These are phyloP conservation scores for Aspergillus affinis DNA, from an alignment of 495 filamentous ascomycete species.

Conservation along the genomic window DNA sequence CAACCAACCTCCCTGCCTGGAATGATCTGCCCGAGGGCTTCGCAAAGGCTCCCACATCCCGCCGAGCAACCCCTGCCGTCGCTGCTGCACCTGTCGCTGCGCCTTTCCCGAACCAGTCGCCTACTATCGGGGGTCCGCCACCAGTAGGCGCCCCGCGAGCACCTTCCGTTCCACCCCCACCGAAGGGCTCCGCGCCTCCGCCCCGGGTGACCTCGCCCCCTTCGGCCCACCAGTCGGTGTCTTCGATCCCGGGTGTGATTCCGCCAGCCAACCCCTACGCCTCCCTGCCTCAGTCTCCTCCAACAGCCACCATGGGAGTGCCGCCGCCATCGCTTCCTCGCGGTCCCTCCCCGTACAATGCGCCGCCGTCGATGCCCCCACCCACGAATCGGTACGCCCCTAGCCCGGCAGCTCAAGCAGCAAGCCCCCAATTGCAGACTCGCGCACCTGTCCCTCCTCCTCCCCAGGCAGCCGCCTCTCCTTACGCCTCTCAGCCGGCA, in stretches of 20 bases:
- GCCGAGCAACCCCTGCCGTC: constrained; percentile 68
- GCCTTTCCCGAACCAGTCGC: constrained; percentile 67
- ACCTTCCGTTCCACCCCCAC: constrained; percentile 56
- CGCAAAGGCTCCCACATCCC: constrained; percentile 65
- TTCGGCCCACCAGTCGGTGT: constrained; percentile 36
- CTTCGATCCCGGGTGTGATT: constrained; percentile 48
- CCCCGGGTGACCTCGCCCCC: constrained; percentile 56
- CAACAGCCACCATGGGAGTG: constrained; percentile 38
- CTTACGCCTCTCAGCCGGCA: constrained; percentile 57
- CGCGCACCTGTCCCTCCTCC: constrained; percentile 49
- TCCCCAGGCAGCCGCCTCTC: constrained; percentile 52
- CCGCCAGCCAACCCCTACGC: constrained; percentile 73
- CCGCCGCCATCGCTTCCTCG: constrained; percentile 61
- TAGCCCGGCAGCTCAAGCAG: constrained; percentile 60
- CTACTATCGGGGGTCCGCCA: constrained; percentile 49
- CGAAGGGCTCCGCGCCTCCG: constrained; percentile 49
- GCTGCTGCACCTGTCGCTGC: constrained; percentile 56
- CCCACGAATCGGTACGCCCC: constrained; percentile 86
- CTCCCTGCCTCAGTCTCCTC: constrained; percentile 43
- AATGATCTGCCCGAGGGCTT: constrained; percentile 90
- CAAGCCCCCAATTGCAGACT: constrained; percentile 40
- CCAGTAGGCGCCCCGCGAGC: constrained; percentile 32
- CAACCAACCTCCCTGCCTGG: constrained; percentile 74
- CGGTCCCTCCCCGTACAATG: constrained; percentile 85
- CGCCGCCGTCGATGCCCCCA: constrained; percentile 71